Percentiles rank a stretch among this genome's conserved stretches.
phyloP scores from a whole-genome alignment of 179 eudicot genomes.

The Vitellaria paradoxa region DNA sequence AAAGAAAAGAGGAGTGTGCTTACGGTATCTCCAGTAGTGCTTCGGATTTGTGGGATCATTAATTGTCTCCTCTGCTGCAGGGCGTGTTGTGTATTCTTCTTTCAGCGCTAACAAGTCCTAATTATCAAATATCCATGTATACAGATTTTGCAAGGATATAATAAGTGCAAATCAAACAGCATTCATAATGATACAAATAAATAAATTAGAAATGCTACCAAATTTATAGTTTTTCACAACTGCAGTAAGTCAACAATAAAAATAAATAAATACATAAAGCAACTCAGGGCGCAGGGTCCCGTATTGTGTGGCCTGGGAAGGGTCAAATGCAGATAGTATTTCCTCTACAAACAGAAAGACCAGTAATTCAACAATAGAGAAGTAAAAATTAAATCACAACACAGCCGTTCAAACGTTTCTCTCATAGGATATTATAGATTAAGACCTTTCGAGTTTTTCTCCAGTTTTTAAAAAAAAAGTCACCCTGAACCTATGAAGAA shows the following conservation, averaged over 20 bases:
- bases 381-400: background rate
- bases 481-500: background rate
- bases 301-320: no score
- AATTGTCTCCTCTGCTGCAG: constrained; percentile 93
- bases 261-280: no score
- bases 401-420: background rate
- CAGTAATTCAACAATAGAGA: background rate
- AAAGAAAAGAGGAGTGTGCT: constrained; percentile 17
- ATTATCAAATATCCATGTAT: background rate
- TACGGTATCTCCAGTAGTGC: constrained; percentile 98
- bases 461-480: background rate
- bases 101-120: constrained; percentile 89
- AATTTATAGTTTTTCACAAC: background rate
- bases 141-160: background rate
- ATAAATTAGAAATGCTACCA: background rate
- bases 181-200: background rate
- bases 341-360: background rate
- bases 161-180: background rate
- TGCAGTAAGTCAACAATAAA: no score
- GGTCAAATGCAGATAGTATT: no score
- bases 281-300: no score
- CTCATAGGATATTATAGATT: background rate
- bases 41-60: constrained; percentile 97
- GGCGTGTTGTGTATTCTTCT: constrained; percentile 80
- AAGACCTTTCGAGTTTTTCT: background rate